Base-by-base conservation (phyloP, 768 basidiomycete genomes). In the Macrolepiota fuliginosa region DNA sequence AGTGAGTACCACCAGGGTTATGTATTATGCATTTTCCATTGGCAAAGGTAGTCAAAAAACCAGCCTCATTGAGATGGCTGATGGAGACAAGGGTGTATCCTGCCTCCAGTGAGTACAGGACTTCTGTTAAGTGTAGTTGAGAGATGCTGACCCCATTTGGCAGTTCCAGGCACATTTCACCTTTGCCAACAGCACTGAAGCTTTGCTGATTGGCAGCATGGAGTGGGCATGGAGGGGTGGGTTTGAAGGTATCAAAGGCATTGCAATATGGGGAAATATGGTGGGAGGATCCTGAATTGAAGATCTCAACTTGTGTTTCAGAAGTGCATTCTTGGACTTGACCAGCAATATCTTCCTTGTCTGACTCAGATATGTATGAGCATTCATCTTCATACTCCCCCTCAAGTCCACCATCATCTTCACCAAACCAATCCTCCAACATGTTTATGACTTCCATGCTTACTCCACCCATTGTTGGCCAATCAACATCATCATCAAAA, bases 31-130 rank as follows among this genome's bases (percentile, higher is more conserved):
- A n/a, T n/a, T n/a, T n/a, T n/a, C n/a, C n/a, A 36, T 62, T 50
- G 0, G 25, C 12, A 29, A 62, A 62, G 13, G 35, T 47, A 9
- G 15, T 22, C 1, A 29, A 17, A 46, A 47, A 62, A 6, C 61
- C 46, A 3, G 54, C 40, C 15, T 49, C 19, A 19, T 56, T 25
- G 4, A 62, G 17, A 17, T 40, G 29, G 9, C 45, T 35, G 15
- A 62, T 47, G 1, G 54, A 62, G 24, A 64, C 51, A 29, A 79
- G 69, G 11, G 74, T 79, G 59, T 75, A 76, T 2, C 74, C 71
- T 5, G 77, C 69, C 24, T 76, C 72, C 0, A 73, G 77, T 7
- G 76, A 70, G 58, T 77, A 77, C 4, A 78, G 64, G n/a, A 78
- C 75, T 37, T 77, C 66, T 1, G 65, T 71, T 13, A 79, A 66